Base-by-base conservation (phyloP, 495 filamentous ascomycete species). In the Lophiostoma macrostomum region DNA sequence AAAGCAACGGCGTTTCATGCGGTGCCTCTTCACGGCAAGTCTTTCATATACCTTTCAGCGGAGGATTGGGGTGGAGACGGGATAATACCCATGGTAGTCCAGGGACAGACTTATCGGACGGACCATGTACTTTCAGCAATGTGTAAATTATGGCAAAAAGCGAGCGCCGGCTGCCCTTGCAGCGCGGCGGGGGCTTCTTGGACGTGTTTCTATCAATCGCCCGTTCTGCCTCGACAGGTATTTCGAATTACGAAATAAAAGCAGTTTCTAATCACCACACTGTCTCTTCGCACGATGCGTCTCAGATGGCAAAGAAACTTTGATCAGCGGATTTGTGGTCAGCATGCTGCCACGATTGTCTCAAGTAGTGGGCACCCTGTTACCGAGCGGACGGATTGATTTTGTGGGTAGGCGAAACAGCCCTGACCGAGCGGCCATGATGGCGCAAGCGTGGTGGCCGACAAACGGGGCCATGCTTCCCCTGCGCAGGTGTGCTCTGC, bases 61-160 rank as follows among this genome's bases (percentile, higher is more conserved):
- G 31, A 25, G 41, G 41, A n/a, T 8, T 22, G 13, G 31, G 40
- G 29, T 18, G 42, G 18, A 25, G 40, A 44, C 37, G 43, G 36
- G 48, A 57, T 62, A 62, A 62, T 62, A 62, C 58, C 58, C 58
- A 62, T 31, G 52, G 48, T 52, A 45, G 22, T 60, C 51, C 50
- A 44, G 58, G 43, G 48, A 38, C 41, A 12, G 24, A 5, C 40
- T 36, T 29, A 57, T 53, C 27, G 37, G 47, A 47, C 35, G 42
- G 36, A 32, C 43, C 46, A 59, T 59, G 54, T 56, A 49, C 43
- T 54, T 58, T 51, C 37, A 39, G 43, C 51, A 47, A 50, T 45
- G 46, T 64, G 61, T 64, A 64, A 56, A 58, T 57, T 62, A 61
- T 28, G 50, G 53, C n/a, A 38, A 62, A 56, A 57, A 50, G 43